These are phyloP conservation scores for Trichoderma parareesei DNA, from an alignment of 495 filamentous ascomycete species.

Conservation along the genomic window DNA sequence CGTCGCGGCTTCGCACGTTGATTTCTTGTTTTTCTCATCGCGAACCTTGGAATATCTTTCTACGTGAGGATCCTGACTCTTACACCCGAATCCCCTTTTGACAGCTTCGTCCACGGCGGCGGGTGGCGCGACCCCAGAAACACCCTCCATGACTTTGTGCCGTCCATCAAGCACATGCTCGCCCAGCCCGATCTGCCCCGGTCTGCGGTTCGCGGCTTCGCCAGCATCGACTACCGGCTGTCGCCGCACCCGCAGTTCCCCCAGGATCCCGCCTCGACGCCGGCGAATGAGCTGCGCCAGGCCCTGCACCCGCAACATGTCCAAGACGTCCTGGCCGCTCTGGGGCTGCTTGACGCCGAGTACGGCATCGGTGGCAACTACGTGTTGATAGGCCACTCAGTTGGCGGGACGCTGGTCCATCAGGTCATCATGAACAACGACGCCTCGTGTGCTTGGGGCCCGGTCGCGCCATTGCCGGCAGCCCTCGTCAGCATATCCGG, in stretches of 20 bases:
- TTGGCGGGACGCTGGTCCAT: conserved; percentile 65
- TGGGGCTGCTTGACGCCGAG: conserved; percentile 51
- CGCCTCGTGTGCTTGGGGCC: conserved; percentile 13
- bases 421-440: conserved; percentile 49
- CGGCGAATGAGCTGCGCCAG: conserved; percentile 23
- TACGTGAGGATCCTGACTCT: no score
- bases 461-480: conserved; percentile 19
- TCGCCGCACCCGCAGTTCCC: conserved; percentile 60
- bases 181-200: conserved; percentile 10
- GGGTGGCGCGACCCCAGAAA: conserved; percentile 75
- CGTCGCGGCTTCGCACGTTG: no score
- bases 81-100: background rate
- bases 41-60: no score
- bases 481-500: conserved; percentile 59
- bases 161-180: conserved; percentile 38
- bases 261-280: conserved; percentile 28
- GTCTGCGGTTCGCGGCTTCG: conserved; percentile 50
- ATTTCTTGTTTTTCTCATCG: no score
- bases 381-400: conserved; percentile 68
- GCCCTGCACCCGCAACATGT: conserved; percentile 67
- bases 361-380: conserved; percentile 45
- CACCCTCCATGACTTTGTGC: conserved; percentile 41
- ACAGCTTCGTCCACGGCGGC: conserved; percentile 64
- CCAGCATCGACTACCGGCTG: conserved; percentile 73
- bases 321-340: conserved; percentile 54